Conservation (phyloP, 1,284 basidiomycete species). For the Anthracocystis panici-leucophaei region DNA sequence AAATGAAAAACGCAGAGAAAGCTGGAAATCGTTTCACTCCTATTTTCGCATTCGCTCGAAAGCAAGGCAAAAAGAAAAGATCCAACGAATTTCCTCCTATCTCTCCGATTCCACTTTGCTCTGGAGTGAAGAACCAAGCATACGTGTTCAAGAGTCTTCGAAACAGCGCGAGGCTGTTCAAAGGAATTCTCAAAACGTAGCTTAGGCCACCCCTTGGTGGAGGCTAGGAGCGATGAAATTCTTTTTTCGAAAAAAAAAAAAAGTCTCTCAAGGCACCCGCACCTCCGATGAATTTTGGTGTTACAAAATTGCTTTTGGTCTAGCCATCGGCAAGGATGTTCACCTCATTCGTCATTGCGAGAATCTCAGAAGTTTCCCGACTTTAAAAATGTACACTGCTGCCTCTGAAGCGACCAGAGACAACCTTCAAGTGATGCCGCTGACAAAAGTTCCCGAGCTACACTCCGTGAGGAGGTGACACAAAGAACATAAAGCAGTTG, state of each 20-base stretch:
- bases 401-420: neutral
- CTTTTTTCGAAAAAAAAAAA: neutral
- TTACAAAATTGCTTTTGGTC: slow-evolving; percentile 1
- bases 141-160: neutral
- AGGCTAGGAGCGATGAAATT: slow-evolving; percentile 2
- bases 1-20: slow-evolving; percentile 8
- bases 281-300: slow-evolving; percentile 2
- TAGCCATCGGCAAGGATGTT: slow-evolving; percentile 9
- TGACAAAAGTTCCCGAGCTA: too few relatives aligned
- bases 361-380: neutral
- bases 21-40: slow-evolving; percentile 1
- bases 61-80: neutral
- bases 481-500: too few relatives aligned
- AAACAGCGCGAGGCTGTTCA: neutral
- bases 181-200: slow-evolving; percentile 2
- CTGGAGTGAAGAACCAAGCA: slow-evolving; percentile 8
- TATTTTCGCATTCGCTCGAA: neutral
- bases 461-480: too few relatives aligned
- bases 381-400: neutral
- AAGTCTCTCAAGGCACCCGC: slow-evolving; percentile 1
- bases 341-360: slow-evolving; percentile 2
- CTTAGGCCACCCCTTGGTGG: slow-evolving; percentile 7
- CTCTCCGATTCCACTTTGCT: slow-evolving; percentile 8
- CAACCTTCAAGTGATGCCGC: too few relatives aligned
- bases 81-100: slow-evolving; percentile 1